Base-by-base conservation (phyloP, 164 flowering plant species). In the Akebia trifoliata region DNA sequence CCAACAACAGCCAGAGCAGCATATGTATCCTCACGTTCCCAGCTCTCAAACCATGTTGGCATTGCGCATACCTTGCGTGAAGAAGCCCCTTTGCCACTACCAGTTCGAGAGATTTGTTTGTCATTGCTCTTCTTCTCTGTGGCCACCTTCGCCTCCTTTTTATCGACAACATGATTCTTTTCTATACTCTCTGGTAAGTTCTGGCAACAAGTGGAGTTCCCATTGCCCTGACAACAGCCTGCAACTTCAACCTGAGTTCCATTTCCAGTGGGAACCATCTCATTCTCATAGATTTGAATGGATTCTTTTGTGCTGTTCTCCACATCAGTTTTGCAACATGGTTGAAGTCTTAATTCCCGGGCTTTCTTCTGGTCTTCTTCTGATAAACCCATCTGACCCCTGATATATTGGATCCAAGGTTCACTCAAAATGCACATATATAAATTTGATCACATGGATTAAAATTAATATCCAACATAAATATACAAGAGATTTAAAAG, bases 301-400 rank as follows among this genome's bases (percentile, higher is more conserved):
- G 62, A 14, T 29, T 76, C 80, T 15, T 57, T 64, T 38, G 24
- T 54, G 46, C 25, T 64, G 38, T 62, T 72, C 38, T 68, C 80
- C 38, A 28, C 22, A 49, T 60, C 35, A 7, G 56, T 54, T 37
- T 63, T 74, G 7, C 71, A 73, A 61, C 68, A 61, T 53, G 51
- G 32, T 53, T 69, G 75, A 43, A 78, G 70, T 69, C 97, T 83
- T 61, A 54, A 64, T 31, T 78, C 83, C 52, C 74, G 95, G 7
- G 72, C 55, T 51, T 61, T 76, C 61, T 48, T 84, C 67, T 94
- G 99, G 10, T 86, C 86, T n/a, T 84, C 93, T 67, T 86, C 87
- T n/a, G 93, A 80, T 67, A 87, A 74, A 63, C 97, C 97, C 97
- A 94, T 90, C 74, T 87, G 90, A 53, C 99, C 99, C 82, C 99